A percentile compares a stretch with the other conserved stretches of the same genome.
These are phyloP conservation scores for Penicillium digitatum DNA, from an alignment of 2,329 filamentous ascomycete species.

Conservation along the genomic window DNA sequence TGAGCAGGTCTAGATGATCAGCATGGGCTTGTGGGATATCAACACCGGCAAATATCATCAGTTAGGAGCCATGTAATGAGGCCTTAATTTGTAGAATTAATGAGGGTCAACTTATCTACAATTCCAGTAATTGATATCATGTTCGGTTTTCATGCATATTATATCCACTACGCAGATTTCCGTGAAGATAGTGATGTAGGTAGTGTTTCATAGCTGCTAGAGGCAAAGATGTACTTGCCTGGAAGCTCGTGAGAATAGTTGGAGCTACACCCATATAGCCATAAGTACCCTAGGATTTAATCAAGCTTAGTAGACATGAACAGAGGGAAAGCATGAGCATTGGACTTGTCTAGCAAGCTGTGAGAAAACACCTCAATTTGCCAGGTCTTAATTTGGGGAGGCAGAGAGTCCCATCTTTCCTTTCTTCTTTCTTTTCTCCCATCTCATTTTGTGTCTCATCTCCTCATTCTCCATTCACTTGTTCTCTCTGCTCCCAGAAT, in stretches of 20 bases:
- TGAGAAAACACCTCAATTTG: neutral
- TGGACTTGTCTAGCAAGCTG: neutral
- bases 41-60: neutral
- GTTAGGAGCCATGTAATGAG: neutral
- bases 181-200: neutral
- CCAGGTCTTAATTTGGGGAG: neutral
- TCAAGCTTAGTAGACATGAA: neutral
- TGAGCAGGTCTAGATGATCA: conserved; percentile 12
- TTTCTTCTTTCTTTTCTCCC: neutral
- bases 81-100: neutral
- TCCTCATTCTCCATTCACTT: neutral
- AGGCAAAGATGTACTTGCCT: neutral
- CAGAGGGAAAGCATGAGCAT: neutral
- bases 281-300: neutral
- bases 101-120: neutral
- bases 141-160: neutral
- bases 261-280: neutral
- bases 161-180: neutral
- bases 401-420: neutral
- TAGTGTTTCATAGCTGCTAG: neutral
- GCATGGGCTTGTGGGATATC: neutral
- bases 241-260: neutral
- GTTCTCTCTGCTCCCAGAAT: neutral
- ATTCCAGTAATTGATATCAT: neutral
- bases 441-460: neutral